phyloP scores from a whole-genome alignment of 2,329 filamentous ascomycete genomes.

The Scedosporium aurantiacum region DNA sequence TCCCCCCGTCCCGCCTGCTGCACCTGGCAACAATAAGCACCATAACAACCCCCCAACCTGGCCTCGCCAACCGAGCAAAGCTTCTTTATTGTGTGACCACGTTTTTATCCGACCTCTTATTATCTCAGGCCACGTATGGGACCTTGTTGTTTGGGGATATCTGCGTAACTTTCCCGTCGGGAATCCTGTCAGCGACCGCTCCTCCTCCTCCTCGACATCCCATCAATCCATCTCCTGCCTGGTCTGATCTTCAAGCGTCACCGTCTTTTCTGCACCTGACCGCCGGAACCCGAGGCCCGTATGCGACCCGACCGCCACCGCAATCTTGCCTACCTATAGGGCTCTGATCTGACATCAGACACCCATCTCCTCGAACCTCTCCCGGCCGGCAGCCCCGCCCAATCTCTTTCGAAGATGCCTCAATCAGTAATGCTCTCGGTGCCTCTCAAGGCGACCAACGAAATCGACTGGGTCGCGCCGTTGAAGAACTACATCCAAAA shows the following conservation, averaged over 20 bases:
- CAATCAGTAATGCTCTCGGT: slow-evolving; percentile 92
- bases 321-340: not conserved
- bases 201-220: not conserved
- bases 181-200: not conserved
- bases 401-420: slow-evolving; percentile 41
- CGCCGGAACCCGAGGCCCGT: slow-evolving; percentile 6
- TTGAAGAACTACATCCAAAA: slow-evolving; percentile 88
- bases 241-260: not conserved
- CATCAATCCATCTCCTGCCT: not conserved
- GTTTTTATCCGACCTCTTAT: not conserved
- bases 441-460: slow-evolving; percentile 87
- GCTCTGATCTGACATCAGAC: slow-evolving; percentile 4
- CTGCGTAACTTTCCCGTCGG: not conserved
- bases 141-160: not conserved
- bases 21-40: not conserved
- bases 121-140: not conserved
- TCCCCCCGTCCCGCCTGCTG: not conserved
- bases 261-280: slow-evolving; percentile 4
- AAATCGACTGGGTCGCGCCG: slow-evolving; percentile 94
- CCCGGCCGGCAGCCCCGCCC: not conserved
- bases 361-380: not conserved
- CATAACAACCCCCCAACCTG: not conserved
- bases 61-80: not conserved
- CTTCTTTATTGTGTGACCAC: not conserved
- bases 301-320: slow-evolving; percentile 7